Percentiles rank a stretch among this genome's conserved stretches.
phyloP scores from a whole-genome alignment of 345 rosid species.

The Eucalyptus curtisii region DNA sequence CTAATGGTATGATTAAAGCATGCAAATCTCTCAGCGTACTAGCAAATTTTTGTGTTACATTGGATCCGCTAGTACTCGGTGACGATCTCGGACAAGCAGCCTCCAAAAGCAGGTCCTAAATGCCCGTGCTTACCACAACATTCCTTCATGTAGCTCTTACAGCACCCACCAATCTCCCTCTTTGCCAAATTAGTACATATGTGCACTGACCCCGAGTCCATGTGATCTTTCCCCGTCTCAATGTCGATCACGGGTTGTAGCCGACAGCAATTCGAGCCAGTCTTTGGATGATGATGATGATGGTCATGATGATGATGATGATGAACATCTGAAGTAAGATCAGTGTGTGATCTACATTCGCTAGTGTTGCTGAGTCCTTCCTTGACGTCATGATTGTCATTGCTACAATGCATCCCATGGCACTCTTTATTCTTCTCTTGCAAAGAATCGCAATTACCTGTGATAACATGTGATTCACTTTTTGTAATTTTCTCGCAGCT shows the following conservation, averaged over 20 bases:
- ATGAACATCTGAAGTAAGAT: neutral
- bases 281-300: neutral
- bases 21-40: neutral
- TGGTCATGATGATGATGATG: neutral
- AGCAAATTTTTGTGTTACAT: neutral
- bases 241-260: neutral
- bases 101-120: constrained; percentile 9
- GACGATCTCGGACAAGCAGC: constrained; percentile 19
- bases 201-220: neutral
- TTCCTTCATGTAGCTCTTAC: constrained; percentile 32
- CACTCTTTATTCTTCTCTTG: neutral
- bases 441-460: neutral
- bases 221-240: neutral
- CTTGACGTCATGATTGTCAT: neutral
- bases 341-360: neutral
- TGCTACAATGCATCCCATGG: neutral
- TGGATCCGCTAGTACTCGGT: constrained; percentile 1
- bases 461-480: neutral
- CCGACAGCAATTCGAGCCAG: neutral
- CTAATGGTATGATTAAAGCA: neutral
- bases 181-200: constrained; percentile 11
- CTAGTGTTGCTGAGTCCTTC: neutral
- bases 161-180: constrained; percentile 29
- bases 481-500: neutral
- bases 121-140: constrained; percentile 23